These are phyloP conservation scores for Lecanicillium sp. DNA, from an alignment of 2,329 filamentous ascomycete species.

Conservation along the genomic window DNA sequence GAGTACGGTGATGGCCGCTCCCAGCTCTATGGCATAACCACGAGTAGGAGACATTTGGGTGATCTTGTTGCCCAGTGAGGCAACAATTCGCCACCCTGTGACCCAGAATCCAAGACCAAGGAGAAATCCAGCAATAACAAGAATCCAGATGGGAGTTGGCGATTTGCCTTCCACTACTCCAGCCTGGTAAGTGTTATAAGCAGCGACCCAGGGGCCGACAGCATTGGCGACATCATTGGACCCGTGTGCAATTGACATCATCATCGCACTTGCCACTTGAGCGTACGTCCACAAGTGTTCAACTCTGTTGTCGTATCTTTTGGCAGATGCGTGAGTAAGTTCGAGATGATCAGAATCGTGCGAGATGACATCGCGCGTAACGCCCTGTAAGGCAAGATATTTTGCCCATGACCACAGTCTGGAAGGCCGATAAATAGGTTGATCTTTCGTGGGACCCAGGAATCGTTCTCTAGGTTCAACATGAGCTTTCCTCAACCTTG, in stretches of 20 bases:
- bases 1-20: constrained; percentile 24
- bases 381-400: constrained; percentile 15
- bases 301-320: constrained; percentile 27
- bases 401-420: constrained; percentile 12
- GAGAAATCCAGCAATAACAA: constrained; percentile 25
- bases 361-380: constrained; percentile 14
- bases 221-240: constrained; percentile 34
- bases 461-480: not conserved
- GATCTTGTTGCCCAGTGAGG: constrained; percentile 30
- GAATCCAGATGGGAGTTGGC: constrained; percentile 28
- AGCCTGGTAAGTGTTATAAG: constrained; percentile 24
- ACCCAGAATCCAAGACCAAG: constrained; percentile 29
- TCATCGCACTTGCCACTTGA: constrained; percentile 28
- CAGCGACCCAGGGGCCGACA: constrained; percentile 27
- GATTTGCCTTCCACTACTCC: constrained; percentile 19
- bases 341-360: constrained; percentile 3
- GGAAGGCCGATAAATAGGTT: constrained; percentile 17
- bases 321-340: constrained; percentile 15
- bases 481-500: constrained; percentile 8
- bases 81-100: constrained; percentile 30
- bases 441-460: constrained; percentile 2
- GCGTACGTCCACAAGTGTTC: constrained; percentile 38
- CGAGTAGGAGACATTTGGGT: constrained; percentile 29
- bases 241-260: constrained; percentile 23
- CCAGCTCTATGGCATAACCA: constrained; percentile 30